Base-by-base conservation (phyloP, 1,284 basidiomycete genomes). In the Rhodotorula glutinis region DNA sequence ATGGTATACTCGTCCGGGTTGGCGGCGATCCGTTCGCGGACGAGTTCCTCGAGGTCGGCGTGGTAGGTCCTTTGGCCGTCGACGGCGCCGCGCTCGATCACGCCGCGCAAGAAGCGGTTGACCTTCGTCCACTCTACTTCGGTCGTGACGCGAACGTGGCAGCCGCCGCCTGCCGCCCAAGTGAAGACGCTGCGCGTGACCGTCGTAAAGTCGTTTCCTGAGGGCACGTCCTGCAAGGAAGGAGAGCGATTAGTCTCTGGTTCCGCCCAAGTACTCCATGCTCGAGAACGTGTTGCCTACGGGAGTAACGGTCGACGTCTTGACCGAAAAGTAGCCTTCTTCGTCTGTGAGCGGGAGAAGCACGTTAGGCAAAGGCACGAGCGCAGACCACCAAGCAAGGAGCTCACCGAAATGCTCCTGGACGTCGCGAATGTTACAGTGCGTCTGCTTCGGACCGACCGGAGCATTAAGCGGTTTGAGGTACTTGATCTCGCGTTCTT, bases 31-130 rank as follows among this genome's bases (percentile, higher is more conserved):
- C 97, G 93, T 57, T 81, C 81, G 44, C 90, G 85, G 85, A 97
- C 92, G 13, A 87, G 87, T 67, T 82, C 84, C 71, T 94, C 91
- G 11, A 98, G 83, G 53, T 92, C 92, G 23, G 79, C 77, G 77
- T 96, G 92, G 78, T 94, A 96, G 59, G 83, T 82, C 79, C 89
- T 94, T 77, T 98, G 95, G 4, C 96, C 95, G 30, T 97, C 94
- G 61, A 97, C 62, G 13, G 62, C n/a, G 23, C 66, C 66, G 41
- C 66, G 62, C 54, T 68, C 66, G 53, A 68, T 68, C 7, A 65
- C 62, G 4, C 63, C 60, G 11, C 61, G 59, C 21, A 68, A 56
- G 59, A 68, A 55, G 21, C 66, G 66, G 56, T 68, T 68, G 23
- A 65, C 62, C 92, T 95, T 0, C 88, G 69, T 91, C 94, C 95